Evolutionary conservation across 2,329 filamentous ascomycete genomes (phyloP), one percentile per base, ranked within the genome.

Genomic region (Incumbomyces lentus): DNA sequence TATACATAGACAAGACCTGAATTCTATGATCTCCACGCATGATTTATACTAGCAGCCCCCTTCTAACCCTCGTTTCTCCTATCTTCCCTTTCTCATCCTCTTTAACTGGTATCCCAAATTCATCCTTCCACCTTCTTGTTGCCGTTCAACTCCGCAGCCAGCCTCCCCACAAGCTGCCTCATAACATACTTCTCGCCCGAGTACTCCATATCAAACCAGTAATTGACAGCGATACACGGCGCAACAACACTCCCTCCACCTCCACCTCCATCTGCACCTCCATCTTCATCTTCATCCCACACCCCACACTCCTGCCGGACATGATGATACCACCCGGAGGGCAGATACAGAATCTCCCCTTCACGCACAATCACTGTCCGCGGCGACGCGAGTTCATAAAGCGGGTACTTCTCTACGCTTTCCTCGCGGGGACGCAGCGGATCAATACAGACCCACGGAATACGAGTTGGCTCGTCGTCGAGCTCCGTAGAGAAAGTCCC

Each of bases 141-240:
- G 11, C 19, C 40, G 29, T 39, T 46, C 14, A 43, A 34, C 22
- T 17, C 35, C n/a, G 48, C 46, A 7, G 51, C 54, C 26, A 57
- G 40, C 13, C 52, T 44, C 7, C 59, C 58, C 17, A 67, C 55
- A 54, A 69, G 63, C 47, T 67, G 65, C 48, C 62, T 61, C 43
- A 68, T 61, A 6, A 67, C 65, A 46, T 63, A 66, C 43, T 67
- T 69, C 47, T 70, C 67, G 3, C 67, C 67, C 40, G 66, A 64
- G 36, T 57, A 57, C 12, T 57, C 55, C 55, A 57, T 57, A 18
- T 57, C 53, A 46, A 46, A 57, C 55, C 55, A 57, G 40, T 57
- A 57, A 40, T 57, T 57, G 18, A 57, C 48, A 1, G 55, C 55
- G 18, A 57, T 53, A 37, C 55, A 57, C 2, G 55, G 55, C 10